Evolutionary conservation across 192 early-diverging fungal species (phyloP).

Genomic region (Umbelopsis ramanniana): DNA sequence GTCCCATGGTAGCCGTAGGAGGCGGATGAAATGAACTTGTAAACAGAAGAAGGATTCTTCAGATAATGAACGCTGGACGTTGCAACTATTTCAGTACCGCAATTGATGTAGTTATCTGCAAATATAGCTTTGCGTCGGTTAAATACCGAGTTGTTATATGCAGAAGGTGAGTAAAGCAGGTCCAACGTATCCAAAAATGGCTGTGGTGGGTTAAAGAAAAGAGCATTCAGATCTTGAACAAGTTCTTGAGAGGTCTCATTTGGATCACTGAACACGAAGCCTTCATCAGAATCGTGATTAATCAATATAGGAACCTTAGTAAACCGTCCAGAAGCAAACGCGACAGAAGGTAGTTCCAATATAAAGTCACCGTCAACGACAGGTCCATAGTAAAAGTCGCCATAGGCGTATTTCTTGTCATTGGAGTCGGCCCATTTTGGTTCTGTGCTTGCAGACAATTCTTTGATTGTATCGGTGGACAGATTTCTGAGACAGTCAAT

Average conservation of each 20-base stretch:
- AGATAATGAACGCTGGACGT: neutral
- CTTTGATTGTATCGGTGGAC: neutral
- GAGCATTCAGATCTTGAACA: neutral
- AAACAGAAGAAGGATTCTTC: constrained; percentile 1
- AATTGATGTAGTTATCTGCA: neutral
- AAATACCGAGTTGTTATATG: neutral
- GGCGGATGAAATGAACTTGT: neutral
- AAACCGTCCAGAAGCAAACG: neutral
- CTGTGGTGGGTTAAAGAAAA: neutral
- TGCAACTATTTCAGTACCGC: neutral
- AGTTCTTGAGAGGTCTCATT: neutral
- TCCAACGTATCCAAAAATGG: neutral
- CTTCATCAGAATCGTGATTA: neutral
- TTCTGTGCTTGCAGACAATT: neutral
- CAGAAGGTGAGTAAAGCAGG: neutral
- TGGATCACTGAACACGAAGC: neutral
- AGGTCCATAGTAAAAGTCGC: constrained; percentile 8
- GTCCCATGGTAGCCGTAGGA: neutral
- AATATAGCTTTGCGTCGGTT: neutral
- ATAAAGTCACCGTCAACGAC: neutral
- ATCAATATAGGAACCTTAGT: neutral
- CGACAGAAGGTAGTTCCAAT: neutral
- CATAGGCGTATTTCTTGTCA: neutral
- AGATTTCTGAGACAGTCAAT: constrained; percentile 3
- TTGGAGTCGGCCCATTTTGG: neutral